phyloP scores from a whole-genome alignment of 179 eudicot species.

The Actinidia arguta region DNA sequence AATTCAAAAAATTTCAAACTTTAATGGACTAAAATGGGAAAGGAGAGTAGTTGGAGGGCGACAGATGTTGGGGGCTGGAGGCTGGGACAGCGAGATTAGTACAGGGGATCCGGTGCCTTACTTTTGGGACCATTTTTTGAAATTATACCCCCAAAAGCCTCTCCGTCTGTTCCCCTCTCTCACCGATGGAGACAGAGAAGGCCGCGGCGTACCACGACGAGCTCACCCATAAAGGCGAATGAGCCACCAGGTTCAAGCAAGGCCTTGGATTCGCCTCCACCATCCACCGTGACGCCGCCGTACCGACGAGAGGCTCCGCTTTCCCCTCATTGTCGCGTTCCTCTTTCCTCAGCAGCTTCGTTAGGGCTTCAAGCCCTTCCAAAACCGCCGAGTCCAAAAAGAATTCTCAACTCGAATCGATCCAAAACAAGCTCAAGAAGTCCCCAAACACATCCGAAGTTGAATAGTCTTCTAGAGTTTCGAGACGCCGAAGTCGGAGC shows the following conservation, averaged over 20 bases:
- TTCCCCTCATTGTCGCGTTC: conserved; percentile 47
- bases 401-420: conserved; percentile 59
- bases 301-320: conserved; percentile 62
- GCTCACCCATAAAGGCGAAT: conserved; percentile 73
- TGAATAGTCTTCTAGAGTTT: conserved; percentile 32
- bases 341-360: conserved; percentile 66
- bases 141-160: background rate
- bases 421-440: conserved; percentile 80
- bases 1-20: no score
- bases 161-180: background rate
- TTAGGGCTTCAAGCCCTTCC: conserved; percentile 66
- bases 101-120: no score
- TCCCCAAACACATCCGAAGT: conserved; percentile 10
- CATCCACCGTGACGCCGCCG: conserved; percentile 33
- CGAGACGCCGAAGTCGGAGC: conserved; percentile 22
- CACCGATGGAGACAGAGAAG: conserved; percentile 83
- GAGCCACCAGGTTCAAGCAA: conserved; percentile 92
- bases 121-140: no score
- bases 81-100: no score
- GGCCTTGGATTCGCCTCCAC: conserved; percentile 84
- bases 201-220: conserved; percentile 94
- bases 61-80: no score
- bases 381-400: conserved; percentile 35
- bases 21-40: no score
- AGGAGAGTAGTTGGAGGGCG: no score